Evolutionary conservation across 768 basidiomycete species (phyloP), one percentile per base, ranked within the genome.

Genomic region (Termitomyces bulborhizus): DNA sequence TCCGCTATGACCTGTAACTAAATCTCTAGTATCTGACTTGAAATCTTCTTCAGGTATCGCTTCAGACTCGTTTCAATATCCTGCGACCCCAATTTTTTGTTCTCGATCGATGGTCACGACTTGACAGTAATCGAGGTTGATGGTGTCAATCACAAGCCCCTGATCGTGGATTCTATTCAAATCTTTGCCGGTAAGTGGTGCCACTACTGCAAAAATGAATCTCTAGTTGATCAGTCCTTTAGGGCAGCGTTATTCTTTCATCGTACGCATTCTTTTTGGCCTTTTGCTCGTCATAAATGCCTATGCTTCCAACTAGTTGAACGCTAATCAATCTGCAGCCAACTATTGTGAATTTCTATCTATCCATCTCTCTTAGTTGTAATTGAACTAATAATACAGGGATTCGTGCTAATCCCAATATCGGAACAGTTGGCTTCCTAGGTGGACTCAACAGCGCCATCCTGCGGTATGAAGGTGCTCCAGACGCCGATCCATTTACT

Each of bases 11-110:
- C 32, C 24, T 1, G 32, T 4, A 8, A 36, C 16, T 36, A 5
- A 12, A 6, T 13, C 1, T 43, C 21, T 12, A 43, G 42, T 26
- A 1, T 26, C 18, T 5, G 24, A 48, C 34, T 24, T 47, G 18
- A 12, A 13, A 3, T 3, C 31, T 21, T 46, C 12, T 18, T 15
- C 12, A 47, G 46, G 32, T 83, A 83, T 59, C 76, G 83, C 24
- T 77, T 83, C 65, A 76, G 81, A 4, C 37, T 84, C 1, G 58
- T 83, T 49, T 67, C 59, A 53, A 73, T 77, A 51, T 74, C 76
- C 12, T 80, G 80, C 63, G 75, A 76, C 46, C 72, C 62, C 57
- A 68, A 55, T 68, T 77, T 66, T 58, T 59, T 49, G n/a, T 76
- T 76, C 62, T 71, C 67, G 2, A 65, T 76, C 29, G 71, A 76